Evolutionary conservation across 768 basidiomycete species (phyloP).

Genomic region (Trametes cinnabarina): DNA sequence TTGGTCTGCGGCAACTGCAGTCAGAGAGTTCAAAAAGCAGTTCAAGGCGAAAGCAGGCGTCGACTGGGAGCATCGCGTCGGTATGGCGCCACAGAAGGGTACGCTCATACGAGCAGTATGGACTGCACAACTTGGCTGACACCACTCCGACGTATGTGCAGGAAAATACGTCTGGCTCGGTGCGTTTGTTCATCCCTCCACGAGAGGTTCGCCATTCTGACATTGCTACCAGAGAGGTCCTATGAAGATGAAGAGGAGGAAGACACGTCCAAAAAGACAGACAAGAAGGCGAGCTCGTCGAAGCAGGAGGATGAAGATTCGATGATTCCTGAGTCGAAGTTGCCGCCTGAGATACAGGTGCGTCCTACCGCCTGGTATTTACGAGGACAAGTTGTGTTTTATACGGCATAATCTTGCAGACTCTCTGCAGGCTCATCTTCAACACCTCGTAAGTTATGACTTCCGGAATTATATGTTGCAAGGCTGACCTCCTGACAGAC

Average conservation of each 20-base stretch:
- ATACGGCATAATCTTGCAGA: constrained; percentile 26
- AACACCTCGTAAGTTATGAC: constrained; percentile 38
- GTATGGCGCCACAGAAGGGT: constrained; percentile 54
- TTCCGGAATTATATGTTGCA: neutral
- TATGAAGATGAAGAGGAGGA: constrained; percentile 35
- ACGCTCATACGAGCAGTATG: neutral
- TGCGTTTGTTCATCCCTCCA: constrained; percentile 26
- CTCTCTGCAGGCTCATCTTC: constrained; percentile 52
- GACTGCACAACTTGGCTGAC: neutral
- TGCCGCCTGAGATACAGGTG: constrained; percentile 47
- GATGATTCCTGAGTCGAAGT: constrained; percentile 45
- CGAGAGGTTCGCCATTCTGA: neutral
- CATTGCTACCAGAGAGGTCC: neutral
- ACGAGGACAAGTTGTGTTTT: neutral
- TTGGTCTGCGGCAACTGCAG: constrained; percentile 37
- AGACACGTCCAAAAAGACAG: constrained; percentile 19
- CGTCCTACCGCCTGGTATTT: neutral
- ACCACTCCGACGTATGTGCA: constrained; percentile 22
- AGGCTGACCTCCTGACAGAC: constrained; percentile 28
- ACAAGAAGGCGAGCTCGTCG: constrained; percentile 23
- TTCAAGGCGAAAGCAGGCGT: constrained; percentile 53
- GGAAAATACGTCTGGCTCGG: constrained; percentile 65
- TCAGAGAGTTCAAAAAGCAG: constrained; percentile 58
- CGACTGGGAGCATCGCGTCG: constrained; percentile 49
- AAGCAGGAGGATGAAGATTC: constrained; percentile 32